A percentile compares a stretch with the other conserved stretches of the same genome.
Conservation (phyloP, 768 basidiomycete species). For the Lactarius hengduanensis region DNA sequence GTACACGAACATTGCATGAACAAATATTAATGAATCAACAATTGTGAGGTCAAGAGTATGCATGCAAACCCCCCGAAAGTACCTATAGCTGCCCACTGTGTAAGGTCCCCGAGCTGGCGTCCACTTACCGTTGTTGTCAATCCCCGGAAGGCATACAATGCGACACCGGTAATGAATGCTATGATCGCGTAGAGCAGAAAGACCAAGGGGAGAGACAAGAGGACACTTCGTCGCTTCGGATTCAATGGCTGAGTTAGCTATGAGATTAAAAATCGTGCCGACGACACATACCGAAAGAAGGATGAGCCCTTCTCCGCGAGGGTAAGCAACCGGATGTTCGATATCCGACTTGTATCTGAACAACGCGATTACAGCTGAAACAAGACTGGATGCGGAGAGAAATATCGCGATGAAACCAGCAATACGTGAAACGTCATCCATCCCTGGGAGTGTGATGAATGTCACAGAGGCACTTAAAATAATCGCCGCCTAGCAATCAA, state of each 20-base stretch:
- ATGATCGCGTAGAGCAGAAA: slow-evolving; percentile 70
- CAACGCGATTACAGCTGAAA: slow-evolving; percentile 64
- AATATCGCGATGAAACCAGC: slow-evolving; percentile 66
- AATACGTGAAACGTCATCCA: slow-evolving; percentile 62
- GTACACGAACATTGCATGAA: neutral
- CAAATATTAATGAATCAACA: slow-evolving; percentile 27
- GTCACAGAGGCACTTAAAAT: slow-evolving; percentile 80
- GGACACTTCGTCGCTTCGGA: slow-evolving; percentile 54
- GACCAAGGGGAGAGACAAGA: slow-evolving; percentile 71
- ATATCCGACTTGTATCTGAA: slow-evolving; percentile 69
- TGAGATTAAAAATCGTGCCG: slow-evolving; percentile 13
- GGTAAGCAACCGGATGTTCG: slow-evolving; percentile 47
- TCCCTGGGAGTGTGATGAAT: slow-evolving; percentile 72
- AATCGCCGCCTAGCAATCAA: slow-evolving; percentile 60
- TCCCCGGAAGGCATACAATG: slow-evolving; percentile 64
- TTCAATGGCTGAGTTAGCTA: slow-evolving; percentile 19
- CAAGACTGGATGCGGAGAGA: slow-evolving; percentile 68
- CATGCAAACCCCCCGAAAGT: slow-evolving; percentile 63
- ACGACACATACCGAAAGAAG: slow-evolving; percentile 44
- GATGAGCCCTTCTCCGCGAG: slow-evolving; percentile 56
- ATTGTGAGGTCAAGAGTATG: slow-evolving; percentile 54
- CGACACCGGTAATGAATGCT: slow-evolving; percentile 63
- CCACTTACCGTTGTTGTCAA: slow-evolving; percentile 41
- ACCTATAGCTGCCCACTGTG: slow-evolving; percentile 62
- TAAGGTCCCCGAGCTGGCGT: slow-evolving; percentile 55